phyloP scores from a whole-genome alignment of 2,329 filamentous ascomycete genomes.

The Drechmeria coniospora region DNA sequence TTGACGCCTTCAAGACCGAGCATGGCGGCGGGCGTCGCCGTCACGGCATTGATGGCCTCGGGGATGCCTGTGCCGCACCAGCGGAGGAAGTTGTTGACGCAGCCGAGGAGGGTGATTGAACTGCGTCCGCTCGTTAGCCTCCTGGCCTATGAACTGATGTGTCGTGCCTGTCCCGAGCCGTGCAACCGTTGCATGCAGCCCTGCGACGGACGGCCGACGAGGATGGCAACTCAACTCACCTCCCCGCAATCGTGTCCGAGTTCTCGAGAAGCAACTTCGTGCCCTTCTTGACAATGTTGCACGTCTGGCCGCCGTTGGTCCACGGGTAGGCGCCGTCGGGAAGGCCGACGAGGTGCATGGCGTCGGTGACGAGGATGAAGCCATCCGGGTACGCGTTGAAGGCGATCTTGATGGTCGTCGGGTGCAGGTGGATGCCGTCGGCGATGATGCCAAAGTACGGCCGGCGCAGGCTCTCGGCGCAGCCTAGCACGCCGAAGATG shows the following conservation, averaged over 20 bases:
- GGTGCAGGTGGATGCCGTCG: constrained; percentile 81
- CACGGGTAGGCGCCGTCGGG: constrained; percentile 75
- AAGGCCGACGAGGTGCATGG: constrained; percentile 74
- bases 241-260: constrained; percentile 64
- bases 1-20: constrained; percentile 52
- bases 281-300: constrained; percentile 54
- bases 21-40: constrained; percentile 63
- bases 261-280: constrained; percentile 60
- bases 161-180: no score
- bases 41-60: constrained; percentile 56
- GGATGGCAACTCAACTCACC: constrained; percentile 26
- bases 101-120: constrained; percentile 62
- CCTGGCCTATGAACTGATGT: background rate
- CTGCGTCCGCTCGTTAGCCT: constrained; percentile 18
- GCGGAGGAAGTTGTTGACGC: constrained; percentile 64
- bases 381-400: constrained; percentile 75
- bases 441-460: constrained; percentile 84
- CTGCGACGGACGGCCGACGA: background rate
- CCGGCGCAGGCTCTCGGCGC: constrained; percentile 37
- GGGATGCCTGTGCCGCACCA: constrained; percentile 57
- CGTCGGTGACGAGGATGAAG: constrained; percentile 81
- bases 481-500: constrained; percentile 72
- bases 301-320: constrained; percentile 54
- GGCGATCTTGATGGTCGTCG: constrained; percentile 77
- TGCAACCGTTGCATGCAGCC: no score